Conservation (phyloP, 2,329 filamentous ascomycete species). For the Knoxdaviesia capensis region DNA sequence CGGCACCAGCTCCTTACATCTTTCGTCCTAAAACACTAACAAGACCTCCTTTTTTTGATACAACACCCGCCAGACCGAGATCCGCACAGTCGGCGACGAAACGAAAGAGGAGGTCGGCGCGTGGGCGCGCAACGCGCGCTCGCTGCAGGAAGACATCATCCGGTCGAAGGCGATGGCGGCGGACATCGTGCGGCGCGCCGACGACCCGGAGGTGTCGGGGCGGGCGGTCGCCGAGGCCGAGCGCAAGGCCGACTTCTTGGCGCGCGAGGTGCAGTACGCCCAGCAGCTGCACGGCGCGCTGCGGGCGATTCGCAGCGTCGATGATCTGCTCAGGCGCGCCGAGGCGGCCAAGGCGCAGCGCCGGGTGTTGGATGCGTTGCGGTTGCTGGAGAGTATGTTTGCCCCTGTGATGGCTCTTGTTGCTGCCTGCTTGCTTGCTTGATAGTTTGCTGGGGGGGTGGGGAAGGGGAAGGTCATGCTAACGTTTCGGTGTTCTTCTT, state of each 20-base stretch:
- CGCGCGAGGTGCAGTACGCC: conserved; percentile 37
- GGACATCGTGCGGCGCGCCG: conserved; percentile 61
- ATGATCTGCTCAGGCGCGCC: conserved; percentile 40
- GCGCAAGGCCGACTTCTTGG: conserved; percentile 33
- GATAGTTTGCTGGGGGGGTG: too few relatives aligned
- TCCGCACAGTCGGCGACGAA: conserved; percentile 56
- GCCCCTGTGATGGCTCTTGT: background rate
- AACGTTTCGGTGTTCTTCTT: too few relatives aligned
- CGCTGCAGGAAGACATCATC: conserved; percentile 69
- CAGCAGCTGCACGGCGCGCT: conserved; percentile 32
- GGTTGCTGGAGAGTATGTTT: conserved; percentile 31
- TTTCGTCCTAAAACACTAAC: too few relatives aligned
- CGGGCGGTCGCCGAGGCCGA: conserved; percentile 31
- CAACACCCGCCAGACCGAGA: conserved; percentile 32
- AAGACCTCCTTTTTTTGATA: background rate
- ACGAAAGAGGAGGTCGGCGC: conserved; percentile 61
- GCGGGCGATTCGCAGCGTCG: conserved; percentile 31
- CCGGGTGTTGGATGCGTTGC: conserved; percentile 34
- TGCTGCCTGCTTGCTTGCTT: too few relatives aligned
- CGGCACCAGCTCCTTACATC: too few relatives aligned
- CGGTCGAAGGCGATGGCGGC: conserved; percentile 60
- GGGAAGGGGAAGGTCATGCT: too few relatives aligned
- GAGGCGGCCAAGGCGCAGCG: conserved; percentile 33
- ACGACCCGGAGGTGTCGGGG: conserved; percentile 35
- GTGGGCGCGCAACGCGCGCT: conserved; percentile 72